Base-by-base conservation (phyloP, 805 yeast genomes). In the Torulaspora quercuum region DNA sequence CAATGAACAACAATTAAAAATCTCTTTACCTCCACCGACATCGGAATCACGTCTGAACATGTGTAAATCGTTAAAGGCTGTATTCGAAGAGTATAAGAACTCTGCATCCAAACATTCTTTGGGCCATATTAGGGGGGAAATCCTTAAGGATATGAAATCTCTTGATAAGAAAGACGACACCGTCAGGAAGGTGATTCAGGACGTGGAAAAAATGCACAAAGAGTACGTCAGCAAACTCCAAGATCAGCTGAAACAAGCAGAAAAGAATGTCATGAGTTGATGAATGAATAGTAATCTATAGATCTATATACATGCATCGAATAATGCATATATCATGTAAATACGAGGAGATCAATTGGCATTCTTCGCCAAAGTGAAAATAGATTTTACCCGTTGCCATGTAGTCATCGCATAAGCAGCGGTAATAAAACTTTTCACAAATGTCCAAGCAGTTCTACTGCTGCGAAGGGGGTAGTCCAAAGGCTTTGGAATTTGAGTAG, bases 401-500 rank as follows among this genome's bases (percentile, higher is more conserved):
- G 71, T 45, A 34, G 90, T 76, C 34, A 64, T 72, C 48, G 83
- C 85, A 53, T 92, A 92, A 16, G 95, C 94, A 15, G 89, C 90
- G 25, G 74, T 72, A 54, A 88, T 89, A 60, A 92, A 72, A 22
- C 85, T 79, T 41, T 73, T 73, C 4, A 92, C 92, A 65, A 92
- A 84, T 12, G 70, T 71, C 97, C 97, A 90, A 1, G 97, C 96
- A 49, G 73, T 81, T 48, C 76, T 73, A 45, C 80, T 84, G 49
- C 82, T 80, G 20, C 74, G 71, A 46, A 92, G 84, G 1, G 99
- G 99, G 55, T 92, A 92, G 60, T 92, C 97, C 33, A 92, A 65
- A 2, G 90, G 87, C 24, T 78, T 76, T 2, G 99, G 99, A 25
- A 92, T 88, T 32, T 76, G 70, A 1, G 95, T 84, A 5, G 88